Base-by-base conservation (phyloP, 2,329 filamentous ascomycete genomes). In the Phaeosphaeria sp. region DNA sequence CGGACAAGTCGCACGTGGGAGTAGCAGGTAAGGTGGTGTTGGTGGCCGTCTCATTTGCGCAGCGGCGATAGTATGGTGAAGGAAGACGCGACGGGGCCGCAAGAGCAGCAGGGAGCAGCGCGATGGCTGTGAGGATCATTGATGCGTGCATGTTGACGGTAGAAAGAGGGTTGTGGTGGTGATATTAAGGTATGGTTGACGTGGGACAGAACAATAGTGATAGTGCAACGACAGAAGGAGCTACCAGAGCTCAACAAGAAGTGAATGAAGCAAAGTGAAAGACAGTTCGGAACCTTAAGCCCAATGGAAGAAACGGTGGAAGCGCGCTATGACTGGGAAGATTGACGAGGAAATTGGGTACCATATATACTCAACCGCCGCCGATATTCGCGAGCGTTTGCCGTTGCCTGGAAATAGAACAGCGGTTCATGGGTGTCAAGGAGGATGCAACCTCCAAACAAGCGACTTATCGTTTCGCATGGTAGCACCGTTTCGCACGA, bases 231-330 rank as follows among this genome's bases (percentile, higher is more conserved):
- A 68, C 56, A 20, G 46, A 58, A 47, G 41, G 63, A 70, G 72
- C 73, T 76, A 56, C 73, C 72, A 62, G 73, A 73, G 72, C 73
- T 46, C 57, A 36, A 36, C 25, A 36, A 66, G 62, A 68, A 72
- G 61, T 33, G 61, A 69, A 66, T 50, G 56, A 44, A 54, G 52
- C 6, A 62, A 61, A 55, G 53, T 59, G 62, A 62, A 44, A 62
- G 46, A 42, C 46, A 41, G 50, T 57, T 54, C 55, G 25, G 36
- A 50, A 39, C 46, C n/a, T 22, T 9, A 49, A 20, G 27, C 33
- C 52, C 11, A 44, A 42, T 49, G 18, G 36, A 27, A 43, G 21
- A 44, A 46, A 36, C 23, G 20, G 33, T 52, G 42, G 41, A 52
- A 46, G 50, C 25, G 39, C 49, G 41, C n/a, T 52, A 42, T 27